Percentiles rank a stretch among this genome's conserved stretches.
Evolutionary conservation across 805 yeast genomes (phyloP).

Genomic region (Clavispora santaluciae): DNA sequence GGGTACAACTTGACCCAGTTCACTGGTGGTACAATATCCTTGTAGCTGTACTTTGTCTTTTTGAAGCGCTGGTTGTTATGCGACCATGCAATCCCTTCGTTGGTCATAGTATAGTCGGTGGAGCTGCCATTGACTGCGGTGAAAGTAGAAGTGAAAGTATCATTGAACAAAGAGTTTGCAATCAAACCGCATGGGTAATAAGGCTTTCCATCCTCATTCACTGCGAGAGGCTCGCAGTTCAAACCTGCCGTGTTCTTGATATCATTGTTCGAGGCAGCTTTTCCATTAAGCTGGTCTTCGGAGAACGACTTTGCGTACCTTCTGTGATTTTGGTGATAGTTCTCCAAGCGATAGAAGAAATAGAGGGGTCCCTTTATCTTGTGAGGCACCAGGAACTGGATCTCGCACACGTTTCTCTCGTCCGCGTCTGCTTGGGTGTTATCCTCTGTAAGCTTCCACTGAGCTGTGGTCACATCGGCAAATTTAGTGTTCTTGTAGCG

Average conservation of each 20-base stretch:
- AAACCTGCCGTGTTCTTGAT: conserved; percentile 41
- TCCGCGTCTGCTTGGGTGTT: conserved; percentile 44
- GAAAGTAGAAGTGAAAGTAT: conserved; percentile 45
- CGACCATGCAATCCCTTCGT: conserved; percentile 39
- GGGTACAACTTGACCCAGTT: conserved; percentile 42
- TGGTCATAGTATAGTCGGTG: conserved; percentile 29
- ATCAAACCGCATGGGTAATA: conserved; percentile 81
- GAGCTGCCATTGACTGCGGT: conserved; percentile 34
- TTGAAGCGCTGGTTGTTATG: conserved; percentile 35
- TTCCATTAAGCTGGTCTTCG: conserved; percentile 41
- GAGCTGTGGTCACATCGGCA: conserved; percentile 18
- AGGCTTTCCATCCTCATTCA: conserved; percentile 39
- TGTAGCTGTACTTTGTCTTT: conserved; percentile 34
- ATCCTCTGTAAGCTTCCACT: conserved; percentile 36
- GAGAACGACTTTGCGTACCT: conserved; percentile 39
- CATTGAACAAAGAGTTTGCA: conserved; percentile 77
- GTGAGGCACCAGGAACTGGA: conserved; percentile 36
- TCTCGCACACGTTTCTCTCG: conserved; percentile 43
- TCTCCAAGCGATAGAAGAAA: conserved; percentile 37
- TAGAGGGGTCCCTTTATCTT: conserved; percentile 36
- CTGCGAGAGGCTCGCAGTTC: conserved; percentile 40
- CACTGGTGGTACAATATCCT: conserved; percentile 41
- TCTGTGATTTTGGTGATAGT: conserved; percentile 42
- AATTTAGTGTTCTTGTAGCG: conserved; percentile 24
- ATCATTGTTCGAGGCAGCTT: conserved; percentile 28